Conservation (phyloP, 1,284 basidiomycete species). For the Moesziomyces globuligerus region DNA sequence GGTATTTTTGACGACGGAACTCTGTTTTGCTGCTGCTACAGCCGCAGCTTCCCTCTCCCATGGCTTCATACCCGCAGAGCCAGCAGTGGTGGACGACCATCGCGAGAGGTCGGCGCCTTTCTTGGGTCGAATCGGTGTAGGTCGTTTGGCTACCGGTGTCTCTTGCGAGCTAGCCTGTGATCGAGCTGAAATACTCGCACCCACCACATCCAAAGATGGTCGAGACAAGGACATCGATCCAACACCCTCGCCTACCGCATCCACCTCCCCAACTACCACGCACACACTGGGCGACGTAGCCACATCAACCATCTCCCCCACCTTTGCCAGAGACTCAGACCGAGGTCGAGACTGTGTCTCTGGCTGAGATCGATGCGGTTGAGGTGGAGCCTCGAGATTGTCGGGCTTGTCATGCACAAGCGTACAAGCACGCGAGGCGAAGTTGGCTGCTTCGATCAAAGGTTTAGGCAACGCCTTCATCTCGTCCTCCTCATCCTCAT, state of each 20-base stretch:
- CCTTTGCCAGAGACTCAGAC: no score
- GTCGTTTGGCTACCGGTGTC: slow-evolving; percentile 24
- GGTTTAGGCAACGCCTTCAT: slow-evolving; percentile 40
- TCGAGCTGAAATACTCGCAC: slow-evolving; percentile 5
- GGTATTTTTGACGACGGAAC: slow-evolving; percentile 18
- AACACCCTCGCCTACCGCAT: no score
- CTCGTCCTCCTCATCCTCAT: slow-evolving; percentile 55
- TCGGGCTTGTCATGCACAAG: no score
- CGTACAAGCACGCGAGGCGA: no score
- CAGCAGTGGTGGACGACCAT: neutral
- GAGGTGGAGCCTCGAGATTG: no score
- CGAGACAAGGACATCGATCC: no score
- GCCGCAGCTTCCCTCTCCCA: slow-evolving; percentile 57
- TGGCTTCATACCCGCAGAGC: slow-evolving; percentile 52
- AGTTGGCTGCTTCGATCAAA: slow-evolving; percentile 10
- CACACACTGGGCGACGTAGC: slow-evolving; percentile 8
- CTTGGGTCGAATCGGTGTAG: slow-evolving; percentile 26
- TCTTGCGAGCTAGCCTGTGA: neutral
- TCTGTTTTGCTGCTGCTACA: slow-evolving; percentile 18
- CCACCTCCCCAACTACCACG: no score
- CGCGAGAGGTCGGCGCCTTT: slow-evolving; percentile 10
- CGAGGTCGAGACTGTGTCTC: no score
- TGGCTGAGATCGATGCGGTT: no score
- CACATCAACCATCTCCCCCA: slow-evolving; percentile 17
- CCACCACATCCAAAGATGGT: no score